Evolutionary conservation across 495 filamentous ascomycete species (phyloP).

Genomic region (Aspergillus sclerotioniger): DNA sequence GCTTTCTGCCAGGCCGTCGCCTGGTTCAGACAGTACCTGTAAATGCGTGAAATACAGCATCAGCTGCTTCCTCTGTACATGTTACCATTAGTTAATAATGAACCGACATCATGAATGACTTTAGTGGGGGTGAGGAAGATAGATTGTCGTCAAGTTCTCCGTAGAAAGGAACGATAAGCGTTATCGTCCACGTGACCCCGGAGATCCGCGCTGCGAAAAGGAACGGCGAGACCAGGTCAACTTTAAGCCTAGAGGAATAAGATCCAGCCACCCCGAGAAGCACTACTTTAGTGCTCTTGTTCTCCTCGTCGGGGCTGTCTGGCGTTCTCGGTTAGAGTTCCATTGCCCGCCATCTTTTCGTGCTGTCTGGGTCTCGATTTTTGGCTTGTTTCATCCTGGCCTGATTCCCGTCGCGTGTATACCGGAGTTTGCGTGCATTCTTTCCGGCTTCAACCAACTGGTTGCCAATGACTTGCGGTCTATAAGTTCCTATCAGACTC

Average conservation of each 20-base stretch:
- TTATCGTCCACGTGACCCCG: constrained; percentile 5
- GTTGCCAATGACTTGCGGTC: not conserved
- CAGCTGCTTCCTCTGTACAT: not conserved
- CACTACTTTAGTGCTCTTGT: not conserved
- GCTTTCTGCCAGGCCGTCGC: constrained; percentile 75
- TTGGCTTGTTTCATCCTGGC: not conserved
- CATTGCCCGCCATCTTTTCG: not conserved
- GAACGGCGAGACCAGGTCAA: constrained; percentile 6
- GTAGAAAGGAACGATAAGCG: not conserved
- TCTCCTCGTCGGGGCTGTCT: not conserved
- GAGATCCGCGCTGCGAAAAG: constrained; percentile 5
- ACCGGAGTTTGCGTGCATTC: not conserved
- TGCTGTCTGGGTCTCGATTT: not conserved
- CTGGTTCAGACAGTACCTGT: constrained; percentile 71
- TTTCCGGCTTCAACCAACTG: not conserved
- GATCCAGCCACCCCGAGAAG: not conserved
- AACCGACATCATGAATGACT: constrained; percentile 11
- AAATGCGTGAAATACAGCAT: constrained; percentile 19
- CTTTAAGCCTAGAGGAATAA: not conserved
- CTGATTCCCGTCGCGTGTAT: constrained; percentile 5
- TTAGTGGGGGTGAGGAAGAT: not conserved
- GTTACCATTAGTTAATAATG: constrained; percentile 4
- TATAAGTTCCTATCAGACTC: not conserved
- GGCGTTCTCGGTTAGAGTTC: not conserved
- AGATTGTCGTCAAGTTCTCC: not conserved